Evolutionary conservation across 129 eudicot species (phyloP), one percentile per base, ranked within the genome.

Genomic region (Flaveria bidentis): DNA sequence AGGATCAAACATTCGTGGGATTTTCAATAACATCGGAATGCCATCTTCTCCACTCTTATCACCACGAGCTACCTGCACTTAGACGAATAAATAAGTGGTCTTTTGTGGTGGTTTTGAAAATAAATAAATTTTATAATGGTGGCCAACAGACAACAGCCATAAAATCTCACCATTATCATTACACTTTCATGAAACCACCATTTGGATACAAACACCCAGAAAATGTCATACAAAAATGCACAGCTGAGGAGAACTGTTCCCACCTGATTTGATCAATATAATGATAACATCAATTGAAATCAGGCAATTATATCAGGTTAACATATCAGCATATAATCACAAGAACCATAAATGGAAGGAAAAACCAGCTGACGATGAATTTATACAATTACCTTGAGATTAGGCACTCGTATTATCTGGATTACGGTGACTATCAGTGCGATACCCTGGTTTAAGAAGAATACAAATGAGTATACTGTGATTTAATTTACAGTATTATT

Each of bases 1-100:
- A 22, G 97, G 99, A 80, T 95, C 99, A 84, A 91, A 95, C 99
- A 95, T 86, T 67, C 99, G 86, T 13, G 99, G 99, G 75, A 95
- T 95, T 85, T 95, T 95, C 65, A 95, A 77, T 58, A 95, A 89
- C 99, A 95, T 95, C 7, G 99, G 99, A 17, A 95, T 95, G 25
- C 99, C 99, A 77, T 95, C 99, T 80, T 95, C 97, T 65, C 99
- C 99, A 49, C 99, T 95, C 56, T 86, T 87, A 75, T 95, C 99
- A 49, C 99, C 99, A 25, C 99, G 97, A 66, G 99, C 99, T 26
- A 95, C 99, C 99, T 95, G 74, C 62, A 78, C 26, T 9, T 17
- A 69, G 26, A 44, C 14, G 28, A 63, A 71, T 51, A 52, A 65
- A 57, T 17, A 63, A 16, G 16, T 30, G 26, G 62, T 75, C 33